Evolutionary conservation across 805 yeast genomes (phyloP).

Genomic region (Metschnikowia aberdeeniae): DNA sequence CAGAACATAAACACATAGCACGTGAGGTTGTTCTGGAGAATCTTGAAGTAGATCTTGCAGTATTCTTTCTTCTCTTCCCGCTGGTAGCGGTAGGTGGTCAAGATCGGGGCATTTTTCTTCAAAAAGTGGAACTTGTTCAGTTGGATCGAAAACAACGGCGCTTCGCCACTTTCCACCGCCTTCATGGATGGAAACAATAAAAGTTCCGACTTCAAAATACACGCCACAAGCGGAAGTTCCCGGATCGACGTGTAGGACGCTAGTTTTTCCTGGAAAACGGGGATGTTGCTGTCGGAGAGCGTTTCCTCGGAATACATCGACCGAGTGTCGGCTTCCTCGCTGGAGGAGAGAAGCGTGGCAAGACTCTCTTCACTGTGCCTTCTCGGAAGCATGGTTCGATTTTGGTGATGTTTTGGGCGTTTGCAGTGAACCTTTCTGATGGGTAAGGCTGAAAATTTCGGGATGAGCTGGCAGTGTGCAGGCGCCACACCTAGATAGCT

Average conservation of each 20-base stretch:
- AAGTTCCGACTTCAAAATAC: slow-evolving; percentile 13
- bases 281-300: slow-evolving; percentile 10
- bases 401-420: too few species aligned
- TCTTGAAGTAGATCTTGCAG: slow-evolving; percentile 29
- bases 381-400: slow-evolving; percentile 10
- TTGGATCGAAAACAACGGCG: slow-evolving; percentile 13
- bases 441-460: neutral
- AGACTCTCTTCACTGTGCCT: slow-evolving; percentile 11
- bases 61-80: slow-evolving; percentile 18
- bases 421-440: too few species aligned
- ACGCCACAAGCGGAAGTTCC: slow-evolving; percentile 16
- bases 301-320: slow-evolving; percentile 16
- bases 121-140: slow-evolving; percentile 19
- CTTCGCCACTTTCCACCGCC: slow-evolving; percentile 8
- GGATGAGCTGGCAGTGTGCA: slow-evolving; percentile 5
- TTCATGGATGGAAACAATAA: slow-evolving; percentile 9
- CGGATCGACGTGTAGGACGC: slow-evolving; percentile 12
- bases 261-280: slow-evolving; percentile 12
- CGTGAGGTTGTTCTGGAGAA: slow-evolving; percentile 25
- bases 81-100: slow-evolving; percentile 18
- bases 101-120: slow-evolving; percentile 29
- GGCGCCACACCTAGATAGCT: neutral
- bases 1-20: slow-evolving; percentile 26
- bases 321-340: slow-evolving; percentile 2
- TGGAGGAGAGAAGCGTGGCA: slow-evolving; percentile 7